These are phyloP conservation scores for Kuraishia capsulata DNA, from an alignment of 805 yeast species.

Conservation along the genomic window DNA sequence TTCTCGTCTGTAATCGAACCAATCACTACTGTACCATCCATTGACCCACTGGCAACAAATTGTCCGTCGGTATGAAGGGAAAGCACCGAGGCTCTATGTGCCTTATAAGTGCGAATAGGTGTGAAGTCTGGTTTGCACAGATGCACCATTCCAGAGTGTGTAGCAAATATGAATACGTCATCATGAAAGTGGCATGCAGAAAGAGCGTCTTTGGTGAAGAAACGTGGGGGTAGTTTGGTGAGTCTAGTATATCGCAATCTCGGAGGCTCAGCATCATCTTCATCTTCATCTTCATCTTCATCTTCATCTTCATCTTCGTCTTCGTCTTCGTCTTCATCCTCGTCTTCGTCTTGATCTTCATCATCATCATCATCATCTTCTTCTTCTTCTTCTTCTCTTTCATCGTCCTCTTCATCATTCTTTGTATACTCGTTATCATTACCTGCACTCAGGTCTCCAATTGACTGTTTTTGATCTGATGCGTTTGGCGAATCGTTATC, in stretches of 20 bases:
- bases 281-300: slow-evolving; percentile 30
- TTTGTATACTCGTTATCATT: too few relatives aligned
- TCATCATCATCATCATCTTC: slow-evolving; percentile 6
- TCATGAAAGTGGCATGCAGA: slow-evolving; percentile 61
- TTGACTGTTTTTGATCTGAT: too few relatives aligned
- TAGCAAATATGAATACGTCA: slow-evolving; percentile 65
- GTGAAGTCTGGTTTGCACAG: slow-evolving; percentile 51
- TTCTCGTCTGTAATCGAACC: slow-evolving; percentile 56
- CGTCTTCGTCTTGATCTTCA: slow-evolving; percentile 18
- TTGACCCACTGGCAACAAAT: slow-evolving; percentile 78
- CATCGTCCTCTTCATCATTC: too few relatives aligned
- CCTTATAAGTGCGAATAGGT: slow-evolving; percentile 63
- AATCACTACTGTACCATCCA: slow-evolving; percentile 87
- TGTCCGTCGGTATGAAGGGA: slow-evolving; percentile 65
- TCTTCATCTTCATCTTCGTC: slow-evolving; percentile 20
- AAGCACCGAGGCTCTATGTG: slow-evolving; percentile 79
- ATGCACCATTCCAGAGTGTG: slow-evolving; percentile 81
- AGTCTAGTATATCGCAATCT: slow-evolving; percentile 66
- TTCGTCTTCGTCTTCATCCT: slow-evolving; percentile 20
- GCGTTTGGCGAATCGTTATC: too few relatives aligned
- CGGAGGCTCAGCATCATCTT: slow-evolving; percentile 58
- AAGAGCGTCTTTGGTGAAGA: slow-evolving; percentile 70
- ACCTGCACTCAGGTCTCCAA: too few relatives aligned
- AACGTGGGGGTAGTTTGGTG: slow-evolving; percentile 54
- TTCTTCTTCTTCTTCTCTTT: too few relatives aligned